phyloP scores from a whole-genome alignment of 148 eudicot genomes.

The Chenopodium album region DNA sequence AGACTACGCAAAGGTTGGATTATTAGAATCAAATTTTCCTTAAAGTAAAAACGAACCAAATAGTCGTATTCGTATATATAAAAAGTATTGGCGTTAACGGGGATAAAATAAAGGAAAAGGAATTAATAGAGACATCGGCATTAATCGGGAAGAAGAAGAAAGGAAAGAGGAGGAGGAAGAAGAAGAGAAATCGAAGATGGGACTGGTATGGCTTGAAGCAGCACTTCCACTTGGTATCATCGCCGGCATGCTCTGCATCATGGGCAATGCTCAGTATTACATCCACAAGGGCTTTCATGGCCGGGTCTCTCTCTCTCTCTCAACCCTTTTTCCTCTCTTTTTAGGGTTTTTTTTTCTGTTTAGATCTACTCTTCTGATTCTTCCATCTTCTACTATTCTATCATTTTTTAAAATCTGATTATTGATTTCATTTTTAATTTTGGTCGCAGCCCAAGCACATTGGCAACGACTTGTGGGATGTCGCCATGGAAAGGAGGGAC shows the following conservation, averaged over 20 bases:
- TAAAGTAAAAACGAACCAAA: too few relatives aligned
- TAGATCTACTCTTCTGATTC: not conserved
- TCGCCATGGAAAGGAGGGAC: slow-evolving; percentile 96
- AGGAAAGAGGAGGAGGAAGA: not conserved
- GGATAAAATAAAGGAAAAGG: too few relatives aligned
- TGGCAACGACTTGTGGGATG: slow-evolving; percentile 92
- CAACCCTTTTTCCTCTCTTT: too few relatives aligned
- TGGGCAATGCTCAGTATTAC: slow-evolving; percentile 80
- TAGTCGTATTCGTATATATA: too few relatives aligned
- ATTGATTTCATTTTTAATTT: not conserved
- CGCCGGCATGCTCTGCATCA: slow-evolving; percentile 86
- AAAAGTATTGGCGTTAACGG: too few relatives aligned
- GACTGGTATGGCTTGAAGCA: slow-evolving; percentile 67
- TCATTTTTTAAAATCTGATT: too few relatives aligned
- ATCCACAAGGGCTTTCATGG: slow-evolving; percentile 92
- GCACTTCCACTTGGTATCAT: slow-evolving; percentile 84
- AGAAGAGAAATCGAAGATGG: slow-evolving; percentile 17
- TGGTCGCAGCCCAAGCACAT: slow-evolving; percentile 79
- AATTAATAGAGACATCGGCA: too few relatives aligned
- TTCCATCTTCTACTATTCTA: too few relatives aligned
- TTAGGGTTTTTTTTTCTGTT: not conserved
- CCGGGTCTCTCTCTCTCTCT: slow-evolving; percentile 38
- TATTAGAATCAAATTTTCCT: too few relatives aligned
- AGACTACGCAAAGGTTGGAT: too few relatives aligned
- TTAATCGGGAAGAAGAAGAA: not conserved